phyloP scores from a whole-genome alignment of 441 rosid genomes.

The Jatropha podagrica region DNA sequence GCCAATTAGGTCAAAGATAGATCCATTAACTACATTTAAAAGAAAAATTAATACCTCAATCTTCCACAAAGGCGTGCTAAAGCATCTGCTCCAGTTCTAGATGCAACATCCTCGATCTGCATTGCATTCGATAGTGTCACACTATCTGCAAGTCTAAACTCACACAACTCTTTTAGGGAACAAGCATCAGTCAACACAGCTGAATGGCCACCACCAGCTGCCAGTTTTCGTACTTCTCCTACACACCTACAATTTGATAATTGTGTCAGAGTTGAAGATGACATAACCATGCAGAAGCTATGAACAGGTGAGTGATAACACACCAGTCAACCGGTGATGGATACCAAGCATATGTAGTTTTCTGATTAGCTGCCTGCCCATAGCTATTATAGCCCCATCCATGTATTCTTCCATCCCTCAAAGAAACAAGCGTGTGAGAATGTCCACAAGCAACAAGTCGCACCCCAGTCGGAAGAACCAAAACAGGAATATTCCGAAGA shows the following conservation, averaged over 20 bases:
- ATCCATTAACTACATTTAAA: background rate
- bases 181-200: constrained; percentile 94
- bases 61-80: constrained; percentile 91
- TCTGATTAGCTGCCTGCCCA: constrained; percentile 95
- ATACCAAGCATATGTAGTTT: constrained; percentile 88
- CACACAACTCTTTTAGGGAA: constrained; percentile 91
- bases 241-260: constrained; percentile 66
- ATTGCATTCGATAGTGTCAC: constrained; percentile 68
- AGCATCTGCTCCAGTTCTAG: constrained; percentile 80
- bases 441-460: constrained; percentile 94
- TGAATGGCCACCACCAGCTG: constrained; percentile 97
- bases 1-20: background rate
- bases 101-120: constrained; percentile 75
- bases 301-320: constrained; percentile 19
- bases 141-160: constrained; percentile 83
- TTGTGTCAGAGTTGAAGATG: constrained; percentile 14
- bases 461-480: constrained; percentile 68
- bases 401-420: constrained; percentile 75
- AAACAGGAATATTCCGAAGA: constrained; percentile 69
- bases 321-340: constrained; percentile 99
- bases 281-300: constrained; percentile 16
- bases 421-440: constrained; percentile 74
- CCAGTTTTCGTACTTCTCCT: constrained; percentile 86
- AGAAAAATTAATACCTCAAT: constrained; percentile 49
- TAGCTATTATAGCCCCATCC: constrained; percentile 98